phyloP scores from a whole-genome alignment of 2,329 filamentous ascomycete species.

The Chaetomiaceae sp. region DNA sequence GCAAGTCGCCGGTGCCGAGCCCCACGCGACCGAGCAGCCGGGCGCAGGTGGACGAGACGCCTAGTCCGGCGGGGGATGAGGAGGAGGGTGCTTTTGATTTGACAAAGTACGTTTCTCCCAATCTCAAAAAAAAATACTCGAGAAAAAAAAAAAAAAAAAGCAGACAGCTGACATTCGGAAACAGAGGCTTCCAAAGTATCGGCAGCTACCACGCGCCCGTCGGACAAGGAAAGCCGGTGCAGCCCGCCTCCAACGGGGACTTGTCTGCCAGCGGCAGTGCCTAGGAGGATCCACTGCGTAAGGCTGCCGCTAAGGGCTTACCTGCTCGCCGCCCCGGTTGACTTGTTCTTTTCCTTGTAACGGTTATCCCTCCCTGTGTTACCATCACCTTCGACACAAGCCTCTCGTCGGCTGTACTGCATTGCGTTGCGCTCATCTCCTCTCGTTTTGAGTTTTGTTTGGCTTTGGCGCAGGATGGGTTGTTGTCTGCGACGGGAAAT shows the following conservation, averaged over 20 bases:
- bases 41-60: conserved; percentile 25
- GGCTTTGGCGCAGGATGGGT: no score
- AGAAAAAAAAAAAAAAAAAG: background rate
- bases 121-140: background rate
- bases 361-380: no score
- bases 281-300: background rate
- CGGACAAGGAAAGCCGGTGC: conserved; percentile 42
- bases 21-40: conserved; percentile 38
- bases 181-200: conserved; percentile 63
- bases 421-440: no score
- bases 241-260: conserved; percentile 35
- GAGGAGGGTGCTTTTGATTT: conserved; percentile 56
- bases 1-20: conserved; percentile 51
- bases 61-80: conserved; percentile 32
- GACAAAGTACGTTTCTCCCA: conserved; percentile 50
- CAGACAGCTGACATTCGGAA: conserved; percentile 26
- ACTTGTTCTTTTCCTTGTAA: no score
- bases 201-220: conserved; percentile 57
- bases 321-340: no score
- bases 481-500: no score
- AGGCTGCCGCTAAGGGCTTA: no score
- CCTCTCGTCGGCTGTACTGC: no score
- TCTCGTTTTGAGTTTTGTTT: no score
- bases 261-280: conserved; percentile 17
- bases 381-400: no score